Conservation (phyloP, 169 alveolate species). For the Eimeria zaria region DNA sequence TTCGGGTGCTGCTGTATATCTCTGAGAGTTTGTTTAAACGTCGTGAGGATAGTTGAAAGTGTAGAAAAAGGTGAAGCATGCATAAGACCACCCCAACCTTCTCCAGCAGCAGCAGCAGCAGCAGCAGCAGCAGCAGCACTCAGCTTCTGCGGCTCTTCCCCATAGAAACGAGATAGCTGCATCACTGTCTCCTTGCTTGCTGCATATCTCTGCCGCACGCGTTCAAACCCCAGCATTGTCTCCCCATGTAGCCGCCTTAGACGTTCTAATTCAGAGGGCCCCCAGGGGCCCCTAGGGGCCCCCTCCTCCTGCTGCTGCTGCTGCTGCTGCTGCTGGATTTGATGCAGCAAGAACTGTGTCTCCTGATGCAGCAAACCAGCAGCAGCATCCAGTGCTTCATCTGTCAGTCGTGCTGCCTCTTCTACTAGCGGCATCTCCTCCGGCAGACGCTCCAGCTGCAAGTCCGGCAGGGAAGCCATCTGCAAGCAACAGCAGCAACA, state of each 20-base stretch:
- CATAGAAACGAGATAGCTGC: slow-evolving; percentile 64
- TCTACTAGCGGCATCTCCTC: slow-evolving; percentile 75
- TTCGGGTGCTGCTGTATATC: slow-evolving; percentile 75
- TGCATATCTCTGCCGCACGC: slow-evolving; percentile 58
- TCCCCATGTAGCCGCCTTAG: slow-evolving; percentile 77
- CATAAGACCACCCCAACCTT: slow-evolving; percentile 51
- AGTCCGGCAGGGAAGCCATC: slow-evolving; percentile 78
- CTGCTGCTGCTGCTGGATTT: slow-evolving; percentile 51
- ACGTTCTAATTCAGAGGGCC: slow-evolving; percentile 66
- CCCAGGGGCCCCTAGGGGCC: slow-evolving; percentile 1
- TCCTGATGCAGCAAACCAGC: slow-evolving; percentile 5
- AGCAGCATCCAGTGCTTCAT: slow-evolving; percentile 64
- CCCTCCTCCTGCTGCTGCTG: no score
- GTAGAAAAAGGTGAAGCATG: slow-evolving; percentile 57
- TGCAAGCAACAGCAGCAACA: slow-evolving; percentile 12
- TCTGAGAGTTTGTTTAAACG: slow-evolving; percentile 42
- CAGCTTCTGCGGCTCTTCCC: slow-evolving; percentile 75
- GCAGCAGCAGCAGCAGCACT: slow-evolving; percentile 65
- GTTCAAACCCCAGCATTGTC: slow-evolving; percentile 38
- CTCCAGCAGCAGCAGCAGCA: slow-evolving; percentile 48
- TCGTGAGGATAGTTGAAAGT: slow-evolving; percentile 35
- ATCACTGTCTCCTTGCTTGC: slow-evolving; percentile 57
- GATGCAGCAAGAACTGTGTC: slow-evolving; percentile 50
- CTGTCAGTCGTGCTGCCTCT: slow-evolving; percentile 81
- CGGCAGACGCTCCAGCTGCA: slow-evolving; percentile 43